Evolutionary conservation across 129 eudicot genomes (phyloP), one percentile per base, ranked within the genome.

Genomic region (Mikania micrantha): DNA sequence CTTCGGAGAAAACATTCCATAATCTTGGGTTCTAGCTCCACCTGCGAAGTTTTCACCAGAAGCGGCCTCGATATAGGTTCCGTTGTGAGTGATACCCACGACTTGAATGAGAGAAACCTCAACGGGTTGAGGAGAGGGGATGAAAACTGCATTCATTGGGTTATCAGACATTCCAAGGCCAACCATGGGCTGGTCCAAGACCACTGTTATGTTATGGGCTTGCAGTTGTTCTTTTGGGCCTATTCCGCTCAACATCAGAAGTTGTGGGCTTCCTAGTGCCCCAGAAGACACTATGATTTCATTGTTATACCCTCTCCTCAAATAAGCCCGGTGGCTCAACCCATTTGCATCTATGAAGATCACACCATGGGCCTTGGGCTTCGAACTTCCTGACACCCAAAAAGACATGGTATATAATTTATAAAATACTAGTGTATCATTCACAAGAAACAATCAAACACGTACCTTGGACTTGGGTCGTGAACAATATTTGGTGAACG

Each of bases 1-100:
- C 99, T 79, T 80, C 9, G 99, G 96, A 60, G 99, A 94, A 80
- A 94, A 82, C 92, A 94, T 89, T 49, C 99, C 99, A 64, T 64
- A 86, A 60, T 86, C 92, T 12, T 74, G 70, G 1, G 77, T 44
- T 41, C 78, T 70, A 59, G 73, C 71, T 67, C 77, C 80, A 53
- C 81, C 75, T 2, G 65, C 82, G 38, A 86, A 89, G 65, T 79
- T 84, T 34, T 79, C 84, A 9, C 97, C 97, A 8, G 83, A 72
- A 13, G 90, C 90, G 27, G 97, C 90, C 83, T 94, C 99, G 35
- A 94, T 90, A 66, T 94, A 89, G 65, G 76, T 87, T 8, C 97
- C 99, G 15, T 48, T 69, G 6, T 7, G 67, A 20, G 99, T 89
- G 34, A 94, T 94, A 2, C 99, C 99, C 0, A 87, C 99, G 1